A percentile compares a stretch with the other conserved stretches of the same genome.
Evolutionary conservation across 805 yeast genomes (phyloP).

Genomic region (Starmera amethionina): DNA sequence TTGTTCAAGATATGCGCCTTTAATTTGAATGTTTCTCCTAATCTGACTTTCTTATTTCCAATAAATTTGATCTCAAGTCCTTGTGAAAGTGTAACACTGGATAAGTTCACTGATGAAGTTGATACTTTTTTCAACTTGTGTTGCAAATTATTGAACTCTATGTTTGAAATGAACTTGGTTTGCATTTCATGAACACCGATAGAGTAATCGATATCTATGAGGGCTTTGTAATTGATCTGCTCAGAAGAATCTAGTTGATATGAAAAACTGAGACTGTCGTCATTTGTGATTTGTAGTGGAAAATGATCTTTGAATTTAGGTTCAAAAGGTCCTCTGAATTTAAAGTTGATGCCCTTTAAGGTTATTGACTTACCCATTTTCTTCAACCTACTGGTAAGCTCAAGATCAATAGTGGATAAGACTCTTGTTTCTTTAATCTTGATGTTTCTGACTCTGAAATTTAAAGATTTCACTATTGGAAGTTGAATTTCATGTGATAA

Average conservation of each 20-base stretch:
- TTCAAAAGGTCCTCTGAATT: slow-evolving; percentile 15
- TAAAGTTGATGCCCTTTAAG: slow-evolving; percentile 6
- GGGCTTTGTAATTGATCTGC: slow-evolving; percentile 1
- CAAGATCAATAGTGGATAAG: slow-evolving; percentile 39
- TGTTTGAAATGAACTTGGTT: slow-evolving; percentile 11
- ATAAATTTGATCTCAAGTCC: slow-evolving; percentile 44
- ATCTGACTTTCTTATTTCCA: slow-evolving; percentile 49
- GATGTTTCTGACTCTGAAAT: slow-evolving; percentile 36
- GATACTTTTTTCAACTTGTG: slow-evolving; percentile 2
- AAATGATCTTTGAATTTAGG: slow-evolving; percentile 10
- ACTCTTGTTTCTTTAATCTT: slow-evolving; percentile 38
- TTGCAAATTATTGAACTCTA: slow-evolving; percentile 6
- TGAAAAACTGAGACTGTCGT: slow-evolving; percentile 20
- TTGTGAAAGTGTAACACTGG: slow-evolving; percentile 11
- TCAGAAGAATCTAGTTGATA: slow-evolving; percentile 14
- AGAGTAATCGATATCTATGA: slow-evolving; percentile 20
- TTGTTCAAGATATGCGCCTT: slow-evolving; percentile 56
- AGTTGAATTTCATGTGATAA: slow-evolving; percentile 3
- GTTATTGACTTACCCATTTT: slow-evolving; percentile 7
- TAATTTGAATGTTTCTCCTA: slow-evolving; percentile 58
- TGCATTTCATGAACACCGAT: slow-evolving; percentile 11
- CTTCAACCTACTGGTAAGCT: slow-evolving; percentile 32
- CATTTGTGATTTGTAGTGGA: slow-evolving; percentile 16
- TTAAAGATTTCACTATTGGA: slow-evolving; percentile 28
- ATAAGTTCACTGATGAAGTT: slow-evolving; percentile 1